Base-by-base conservation (phyloP, 495 filamentous ascomycete species). In the Penicillium goetzii region DNA sequence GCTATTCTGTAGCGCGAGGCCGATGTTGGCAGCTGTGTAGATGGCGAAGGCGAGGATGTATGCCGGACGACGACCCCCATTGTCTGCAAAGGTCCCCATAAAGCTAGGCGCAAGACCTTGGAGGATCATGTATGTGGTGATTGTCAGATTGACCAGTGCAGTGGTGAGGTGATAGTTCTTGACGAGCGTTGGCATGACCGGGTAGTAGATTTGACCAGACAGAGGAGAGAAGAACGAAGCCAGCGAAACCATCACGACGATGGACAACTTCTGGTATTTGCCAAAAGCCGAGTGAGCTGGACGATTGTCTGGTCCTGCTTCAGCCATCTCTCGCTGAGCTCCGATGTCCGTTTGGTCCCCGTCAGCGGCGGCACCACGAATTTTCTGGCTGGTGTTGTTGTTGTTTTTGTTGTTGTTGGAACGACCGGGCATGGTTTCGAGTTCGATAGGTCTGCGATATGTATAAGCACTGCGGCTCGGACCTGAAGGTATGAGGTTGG, bases 121-220 rank as follows among this genome's bases (percentile, higher is more conserved):
- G 38, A 79, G 66, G 32, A 81, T 78, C 60, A 80, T 65, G 64
- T 80, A 83, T 5, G 76, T 73, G 5, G 79, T 83, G 23, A 82
- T 67, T 0, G 79, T 82, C 26, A 82, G 64, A 60, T 83, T 79
- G 59, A 83, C 47, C 21, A 81, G 63, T 5, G 72, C 73, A 2
- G 51, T 53, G 1, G 74, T 65, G 7, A 83, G 3, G 76, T 40
- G 53, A 7, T 57, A 40, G 54, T 28, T 57, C 11, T 57, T 25
- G 21, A 57, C 36, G 11, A 57, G 54, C 4, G 54, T 57, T 3
- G 54, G 54, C 54, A 57, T 57, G 36, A 57, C 72, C 0, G 81
- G 81, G 30, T 80, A 78, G 60, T 83, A 83, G 43, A 82, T 82
- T 38, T 88, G 89, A 21, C 85, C 85, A 0, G 86, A 88, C 55